Conservation (phyloP, 2,329 filamentous ascomycete species). For the Venturia carpophila region DNA sequence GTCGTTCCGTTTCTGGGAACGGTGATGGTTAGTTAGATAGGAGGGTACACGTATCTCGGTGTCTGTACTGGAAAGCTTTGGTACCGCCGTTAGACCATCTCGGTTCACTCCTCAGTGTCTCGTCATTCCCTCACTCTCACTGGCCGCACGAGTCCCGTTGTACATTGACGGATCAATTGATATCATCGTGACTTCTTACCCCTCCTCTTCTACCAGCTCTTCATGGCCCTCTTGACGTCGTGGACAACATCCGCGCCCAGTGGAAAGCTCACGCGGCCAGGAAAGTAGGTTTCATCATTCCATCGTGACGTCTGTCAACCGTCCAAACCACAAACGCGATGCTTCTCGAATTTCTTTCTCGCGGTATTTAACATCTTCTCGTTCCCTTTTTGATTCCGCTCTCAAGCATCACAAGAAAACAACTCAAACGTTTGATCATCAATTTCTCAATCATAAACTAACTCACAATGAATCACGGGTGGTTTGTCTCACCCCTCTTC, state of each 20-base stretch:
- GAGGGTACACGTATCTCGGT: no score
- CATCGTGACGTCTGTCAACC: neutral
- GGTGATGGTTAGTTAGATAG: no score
- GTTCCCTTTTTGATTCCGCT: neutral
- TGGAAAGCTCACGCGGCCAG: neutral
- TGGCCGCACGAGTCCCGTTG: neutral
- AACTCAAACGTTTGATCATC: neutral
- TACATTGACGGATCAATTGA: no score
- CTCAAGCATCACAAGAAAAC: neutral
- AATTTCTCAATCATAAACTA: neutral
- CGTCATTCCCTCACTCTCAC: neutral
- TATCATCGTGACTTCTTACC: neutral
- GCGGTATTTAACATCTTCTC: neutral
- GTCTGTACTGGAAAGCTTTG: no score
- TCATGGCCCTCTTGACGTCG: neutral
- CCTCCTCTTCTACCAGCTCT: neutral
- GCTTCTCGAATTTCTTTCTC: neutral
- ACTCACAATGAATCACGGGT: neutral
- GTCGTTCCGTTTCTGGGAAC: no score
- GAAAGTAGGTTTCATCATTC: neutral
- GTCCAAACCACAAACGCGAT: neutral
- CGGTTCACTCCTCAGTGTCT: no score
- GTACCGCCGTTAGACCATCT: no score
- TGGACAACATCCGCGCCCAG: neutral
- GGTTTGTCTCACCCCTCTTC: neutral